Conservation (phyloP, 441 rosid species). For the Croton setiger region DNA sequence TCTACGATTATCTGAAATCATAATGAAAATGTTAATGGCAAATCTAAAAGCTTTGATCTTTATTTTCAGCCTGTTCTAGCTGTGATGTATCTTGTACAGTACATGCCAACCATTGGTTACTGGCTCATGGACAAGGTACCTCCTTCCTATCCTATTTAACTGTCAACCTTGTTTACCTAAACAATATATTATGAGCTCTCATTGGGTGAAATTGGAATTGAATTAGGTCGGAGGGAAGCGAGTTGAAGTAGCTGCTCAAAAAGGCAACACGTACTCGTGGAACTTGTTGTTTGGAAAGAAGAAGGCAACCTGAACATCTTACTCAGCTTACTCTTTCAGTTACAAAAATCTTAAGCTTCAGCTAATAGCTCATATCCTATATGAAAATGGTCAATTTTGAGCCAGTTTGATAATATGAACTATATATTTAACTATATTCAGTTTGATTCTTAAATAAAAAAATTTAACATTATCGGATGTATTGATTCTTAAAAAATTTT, state of each 20-base stretch:
- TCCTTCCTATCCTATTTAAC: not conserved
- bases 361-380: not conserved
- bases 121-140: slow-evolving; percentile 98
- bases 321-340: not conserved
- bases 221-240: slow-evolving; percentile 70
- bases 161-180: not conserved
- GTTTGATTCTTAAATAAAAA: too few species aligned
- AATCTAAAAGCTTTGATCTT: slow-evolving; percentile 6
- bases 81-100: slow-evolving; percentile 86
- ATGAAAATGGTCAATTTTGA: too few species aligned
- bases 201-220: slow-evolving; percentile 11
- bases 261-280: slow-evolving; percentile 74
- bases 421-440: too few species aligned
- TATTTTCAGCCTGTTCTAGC: slow-evolving; percentile 78
- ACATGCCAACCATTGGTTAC: slow-evolving; percentile 77
- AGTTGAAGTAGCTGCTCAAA: slow-evolving; percentile 67
- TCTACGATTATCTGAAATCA: too few species aligned
- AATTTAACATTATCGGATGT: too few species aligned
- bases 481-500: too few species aligned
- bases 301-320: slow-evolving; percentile 47
- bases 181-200: not conserved
- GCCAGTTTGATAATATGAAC: too few species aligned
- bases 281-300: slow-evolving; percentile 62
- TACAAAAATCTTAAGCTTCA: not conserved
- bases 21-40: not conserved